These are phyloP conservation scores for Kwoniella mangroviensis DNA, from an alignment of 768 basidiomycete species.

Conservation along the genomic window DNA sequence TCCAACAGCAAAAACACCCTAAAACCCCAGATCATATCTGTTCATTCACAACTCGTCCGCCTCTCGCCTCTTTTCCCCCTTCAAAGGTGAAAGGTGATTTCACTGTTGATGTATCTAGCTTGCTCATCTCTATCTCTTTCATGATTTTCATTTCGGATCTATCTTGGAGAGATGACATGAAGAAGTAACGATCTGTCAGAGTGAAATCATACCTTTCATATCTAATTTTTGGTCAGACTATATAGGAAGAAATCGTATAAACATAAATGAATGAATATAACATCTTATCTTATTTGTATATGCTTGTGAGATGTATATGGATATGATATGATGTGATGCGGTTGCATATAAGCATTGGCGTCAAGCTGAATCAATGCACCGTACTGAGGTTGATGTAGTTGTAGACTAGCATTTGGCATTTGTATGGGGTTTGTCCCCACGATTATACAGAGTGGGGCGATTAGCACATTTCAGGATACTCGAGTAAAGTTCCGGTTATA, in stretches of 20 bases:
- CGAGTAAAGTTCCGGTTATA: background rate
- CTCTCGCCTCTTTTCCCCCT: slow-evolving; percentile 18
- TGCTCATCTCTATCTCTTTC: background rate
- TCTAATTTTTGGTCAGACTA: background rate
- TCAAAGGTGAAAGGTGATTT: background rate
- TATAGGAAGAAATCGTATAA: background rate
- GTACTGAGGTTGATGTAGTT: too few species aligned
- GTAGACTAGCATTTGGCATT: background rate
- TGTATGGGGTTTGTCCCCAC: background rate
- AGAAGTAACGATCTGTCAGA: background rate
- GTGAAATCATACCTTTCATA: background rate
- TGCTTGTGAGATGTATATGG: background rate
- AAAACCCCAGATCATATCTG: background rate
- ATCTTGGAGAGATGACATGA: background rate
- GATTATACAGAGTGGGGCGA: background rate
- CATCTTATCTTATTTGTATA: background rate
- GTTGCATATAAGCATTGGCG: background rate
- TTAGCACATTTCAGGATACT: too few species aligned
- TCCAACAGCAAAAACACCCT: background rate
- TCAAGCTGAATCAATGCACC: too few species aligned
- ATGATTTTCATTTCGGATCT: background rate
- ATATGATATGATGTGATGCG: background rate
- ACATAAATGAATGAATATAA: background rate
- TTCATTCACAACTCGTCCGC: background rate
- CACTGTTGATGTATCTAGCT: background rate